A percentile compares a stretch with the other conserved stretches of the same genome.
Evolutionary conservation across 805 yeast species (phyloP).

Genomic region (Kazachstania kunashirensis): DNA sequence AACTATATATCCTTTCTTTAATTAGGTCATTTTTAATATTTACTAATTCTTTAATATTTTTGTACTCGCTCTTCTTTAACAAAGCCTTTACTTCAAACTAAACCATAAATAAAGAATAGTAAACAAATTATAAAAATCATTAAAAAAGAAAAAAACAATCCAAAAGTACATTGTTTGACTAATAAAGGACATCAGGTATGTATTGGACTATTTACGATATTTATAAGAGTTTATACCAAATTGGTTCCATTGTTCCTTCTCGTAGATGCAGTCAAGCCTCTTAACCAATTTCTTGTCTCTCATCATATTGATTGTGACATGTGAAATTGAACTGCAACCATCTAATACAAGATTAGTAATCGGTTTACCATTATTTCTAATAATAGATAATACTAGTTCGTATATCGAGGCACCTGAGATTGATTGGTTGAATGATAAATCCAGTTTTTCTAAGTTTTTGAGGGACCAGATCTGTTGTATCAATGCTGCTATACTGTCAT

Average conservation of each 20-base stretch:
- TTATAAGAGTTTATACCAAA: slow-evolving; percentile 24
- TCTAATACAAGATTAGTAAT: slow-evolving; percentile 18
- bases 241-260: slow-evolving; percentile 23
- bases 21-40: too few relatives aligned
- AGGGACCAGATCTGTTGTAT: slow-evolving; percentile 9
- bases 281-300: slow-evolving; percentile 14
- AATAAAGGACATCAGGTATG: too few relatives aligned
- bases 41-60: too few relatives aligned
- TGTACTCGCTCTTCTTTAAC: too few relatives aligned
- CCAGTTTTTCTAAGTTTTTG: slow-evolving; percentile 15
- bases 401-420: slow-evolving; percentile 26
- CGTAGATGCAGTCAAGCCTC: slow-evolving; percentile 23
- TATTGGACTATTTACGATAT: too few relatives aligned
- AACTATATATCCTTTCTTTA: too few relatives aligned
- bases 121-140: too few relatives aligned
- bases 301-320: slow-evolving; percentile 20
- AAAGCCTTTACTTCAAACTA: too few relatives aligned
- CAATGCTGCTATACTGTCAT: slow-evolving; percentile 12
- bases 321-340: slow-evolving; percentile 24
- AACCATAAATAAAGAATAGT: too few relatives aligned
- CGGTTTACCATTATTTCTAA: slow-evolving; percentile 9
- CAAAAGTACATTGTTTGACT: too few relatives aligned
- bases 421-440: slow-evolving; percentile 25
- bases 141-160: too few relatives aligned
- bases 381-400: slow-evolving; percentile 17